Evolutionary conservation across 441 rosid species (phyloP), one percentile per base, ranked within the genome.

Genomic region (Eruca vesicaria): DNA sequence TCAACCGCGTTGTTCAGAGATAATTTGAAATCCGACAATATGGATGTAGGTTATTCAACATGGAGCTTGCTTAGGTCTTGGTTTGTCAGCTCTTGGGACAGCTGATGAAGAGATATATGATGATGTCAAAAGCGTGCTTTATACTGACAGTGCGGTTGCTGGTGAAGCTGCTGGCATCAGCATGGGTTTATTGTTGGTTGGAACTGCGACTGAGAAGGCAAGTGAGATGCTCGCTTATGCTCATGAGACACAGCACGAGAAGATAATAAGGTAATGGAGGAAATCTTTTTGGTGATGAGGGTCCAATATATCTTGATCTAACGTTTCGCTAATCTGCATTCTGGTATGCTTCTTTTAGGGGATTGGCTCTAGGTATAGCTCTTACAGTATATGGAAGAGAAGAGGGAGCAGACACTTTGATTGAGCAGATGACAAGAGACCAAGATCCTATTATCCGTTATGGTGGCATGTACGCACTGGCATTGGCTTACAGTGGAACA

Each of bases 121-220:
- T 76, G 97, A 96, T 67, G 83, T 93, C 29, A 91, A 96, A 84
- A 90, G 79, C 73, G 92, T 83, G 62, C 86, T 96, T 36, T 91
- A 93, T 19, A 85, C 93, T 43, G 99, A 93, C 80, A 91, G 97
- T 84, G 98, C 98, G 33, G 97, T 96, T 76, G 98, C 98, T 55
- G 97, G 99, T 73, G 99, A 96, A 84, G 99, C 99, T 84, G 99
- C 98, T 81, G 99, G 99, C 35, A 89, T 96, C 70, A 87, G 98
- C 83, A 91, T 96, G 92, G 98, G 99, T 68, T 79, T 96, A 75
- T 90, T 96, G 26, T 89, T 93, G 99, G 99, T 91, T 78, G 99
- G 99, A 78, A 93, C 99, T 71, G 97, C 97, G 16, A 96, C 95
- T 69, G 97, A 90, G 82, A 93, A 89, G 80, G 98, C 98, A 14